phyloP scores from a whole-genome alignment of 2,329 filamentous ascomycete species.

The Clarireedia monteithiana region DNA sequence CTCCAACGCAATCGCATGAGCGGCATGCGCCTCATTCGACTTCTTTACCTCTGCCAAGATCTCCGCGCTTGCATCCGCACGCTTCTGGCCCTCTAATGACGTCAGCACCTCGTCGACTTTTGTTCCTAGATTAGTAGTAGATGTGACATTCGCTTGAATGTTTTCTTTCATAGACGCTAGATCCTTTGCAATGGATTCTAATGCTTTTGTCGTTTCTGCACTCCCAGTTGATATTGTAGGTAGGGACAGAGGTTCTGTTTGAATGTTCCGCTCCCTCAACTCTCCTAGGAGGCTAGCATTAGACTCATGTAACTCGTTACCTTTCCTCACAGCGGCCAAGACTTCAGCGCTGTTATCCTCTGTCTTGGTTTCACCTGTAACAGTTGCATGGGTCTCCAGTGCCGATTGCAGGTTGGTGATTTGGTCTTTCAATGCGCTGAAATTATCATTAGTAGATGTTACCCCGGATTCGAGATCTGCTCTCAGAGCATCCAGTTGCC shows the following conservation, averaged over 20 bases:
- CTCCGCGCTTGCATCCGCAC: conserved; percentile 12
- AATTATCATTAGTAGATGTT: conserved; percentile 12
- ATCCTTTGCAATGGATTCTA: conserved; percentile 14
- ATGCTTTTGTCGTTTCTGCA: not conserved
- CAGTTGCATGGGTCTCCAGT: conserved; percentile 17
- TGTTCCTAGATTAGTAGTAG: conserved; percentile 16
- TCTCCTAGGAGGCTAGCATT: conserved; percentile 17
- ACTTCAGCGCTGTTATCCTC: conserved; percentile 15
- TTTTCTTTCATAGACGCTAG: conserved; percentile 20
- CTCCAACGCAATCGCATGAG: conserved; percentile 13
- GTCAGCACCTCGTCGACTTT: conserved; percentile 21
- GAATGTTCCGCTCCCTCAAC: conserved; percentile 9
- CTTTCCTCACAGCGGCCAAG: conserved; percentile 21
- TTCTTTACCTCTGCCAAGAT: conserved; percentile 13
- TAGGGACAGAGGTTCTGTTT: not conserved
- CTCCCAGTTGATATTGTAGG: not conserved
- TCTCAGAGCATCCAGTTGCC: conserved; percentile 18
- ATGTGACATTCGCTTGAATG: conserved; percentile 16
- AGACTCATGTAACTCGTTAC: conserved; percentile 21
- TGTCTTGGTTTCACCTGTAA: conserved; percentile 18
- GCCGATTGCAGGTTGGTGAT: conserved; percentile 15
- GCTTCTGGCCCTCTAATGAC: conserved; percentile 17
- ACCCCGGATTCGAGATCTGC: conserved; percentile 14
- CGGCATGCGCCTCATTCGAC: conserved; percentile 11
- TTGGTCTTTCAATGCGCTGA: conserved; percentile 15